Evolutionary conservation across 768 basidiomycete species (phyloP).

Genomic region (Termitomyces sp.): DNA sequence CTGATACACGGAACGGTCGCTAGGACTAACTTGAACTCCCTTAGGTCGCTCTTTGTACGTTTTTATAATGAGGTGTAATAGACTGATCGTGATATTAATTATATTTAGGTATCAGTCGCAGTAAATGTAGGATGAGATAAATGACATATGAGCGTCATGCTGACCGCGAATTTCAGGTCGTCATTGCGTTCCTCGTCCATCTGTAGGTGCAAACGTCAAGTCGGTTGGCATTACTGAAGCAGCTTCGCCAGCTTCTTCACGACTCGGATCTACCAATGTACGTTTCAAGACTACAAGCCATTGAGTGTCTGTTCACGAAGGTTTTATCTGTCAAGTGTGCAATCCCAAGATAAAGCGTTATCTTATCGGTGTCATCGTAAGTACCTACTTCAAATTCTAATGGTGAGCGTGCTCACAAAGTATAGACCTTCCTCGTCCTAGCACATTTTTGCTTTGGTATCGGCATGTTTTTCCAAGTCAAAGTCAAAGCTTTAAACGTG

Average conservation of each 20-base stretch:
- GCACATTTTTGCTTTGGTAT: conserved; percentile 31
- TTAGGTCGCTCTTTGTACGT: conserved; percentile 32
- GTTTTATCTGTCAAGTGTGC: conserved; percentile 21
- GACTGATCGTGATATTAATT: not conserved
- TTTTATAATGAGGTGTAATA: not conserved
- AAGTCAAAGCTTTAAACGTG: not conserved
- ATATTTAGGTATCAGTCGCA: conserved; percentile 18
- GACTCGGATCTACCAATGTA: conserved; percentile 24
- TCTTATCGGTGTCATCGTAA: conserved; percentile 23
- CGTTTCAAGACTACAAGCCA: conserved; percentile 2
- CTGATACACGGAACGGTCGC: not conserved
- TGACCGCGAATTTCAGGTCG: conserved; percentile 8
- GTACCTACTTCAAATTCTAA: conserved; percentile 4
- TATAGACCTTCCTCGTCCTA: conserved; percentile 20
- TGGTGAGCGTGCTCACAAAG: not conserved
- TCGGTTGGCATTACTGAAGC: not conserved
- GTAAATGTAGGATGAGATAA: conserved; percentile 15
- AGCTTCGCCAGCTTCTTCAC: conserved; percentile 24
- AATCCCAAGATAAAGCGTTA: conserved; percentile 24
- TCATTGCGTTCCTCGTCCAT: conserved; percentile 27
- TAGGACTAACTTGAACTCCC: not conserved
- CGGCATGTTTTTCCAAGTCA: conserved; percentile 16
- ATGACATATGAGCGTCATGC: not conserved
- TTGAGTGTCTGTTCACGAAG: not conserved
- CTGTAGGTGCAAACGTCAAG: conserved; percentile 13